Percentiles rank a stretch among this genome's conserved stretches.
Evolutionary conservation across 2,329 filamentous ascomycete species (phyloP).

Genomic region (Colletotrichum tamarilloi): DNA sequence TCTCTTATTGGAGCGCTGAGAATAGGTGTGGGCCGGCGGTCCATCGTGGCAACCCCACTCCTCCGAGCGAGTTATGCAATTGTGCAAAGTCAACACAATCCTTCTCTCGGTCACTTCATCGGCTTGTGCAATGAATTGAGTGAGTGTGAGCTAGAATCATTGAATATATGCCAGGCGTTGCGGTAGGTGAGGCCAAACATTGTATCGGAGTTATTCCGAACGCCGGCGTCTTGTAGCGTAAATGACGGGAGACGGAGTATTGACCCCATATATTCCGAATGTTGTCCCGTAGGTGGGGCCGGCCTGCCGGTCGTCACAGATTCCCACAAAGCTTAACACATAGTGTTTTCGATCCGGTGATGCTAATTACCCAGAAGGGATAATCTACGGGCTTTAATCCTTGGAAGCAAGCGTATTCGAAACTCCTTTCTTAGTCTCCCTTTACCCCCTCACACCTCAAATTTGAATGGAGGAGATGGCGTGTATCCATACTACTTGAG

Average conservation of each 20-base stretch:
- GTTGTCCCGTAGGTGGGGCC: neutral
- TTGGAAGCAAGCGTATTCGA: too few species aligned
- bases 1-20: conserved; percentile 5
- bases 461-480: too few species aligned
- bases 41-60: neutral
- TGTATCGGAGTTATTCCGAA: neutral
- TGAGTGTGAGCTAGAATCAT: neutral
- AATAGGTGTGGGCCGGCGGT: neutral
- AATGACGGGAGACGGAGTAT: neutral
- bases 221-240: too few species aligned
- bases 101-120: neutral
- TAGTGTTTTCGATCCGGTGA: too few species aligned
- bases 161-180: neutral
- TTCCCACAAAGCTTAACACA: too few species aligned
- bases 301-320: too few species aligned
- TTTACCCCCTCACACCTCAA: too few species aligned
- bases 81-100: neutral
- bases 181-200: neutral
- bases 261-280: neutral
- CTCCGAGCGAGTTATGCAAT: neutral
- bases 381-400: too few species aligned
- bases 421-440: too few species aligned
- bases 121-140: neutral
- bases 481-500: too few species aligned
- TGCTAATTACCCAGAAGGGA: too few species aligned